phyloP scores from a whole-genome alignment of 2,329 filamentous ascomycete species.

The Tolypocladium capitatum region DNA sequence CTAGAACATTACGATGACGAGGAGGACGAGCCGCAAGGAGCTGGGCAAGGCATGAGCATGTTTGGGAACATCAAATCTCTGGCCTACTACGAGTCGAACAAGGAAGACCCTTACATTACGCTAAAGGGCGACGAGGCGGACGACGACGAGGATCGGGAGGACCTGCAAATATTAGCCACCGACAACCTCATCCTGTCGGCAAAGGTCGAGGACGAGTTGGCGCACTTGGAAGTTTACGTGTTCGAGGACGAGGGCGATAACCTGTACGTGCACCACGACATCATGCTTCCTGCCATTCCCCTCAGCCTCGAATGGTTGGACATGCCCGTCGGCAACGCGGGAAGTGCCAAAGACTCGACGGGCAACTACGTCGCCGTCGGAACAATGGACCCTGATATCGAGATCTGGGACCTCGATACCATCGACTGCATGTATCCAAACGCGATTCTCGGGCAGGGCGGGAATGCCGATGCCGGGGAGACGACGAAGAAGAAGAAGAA shows the following conservation, averaged over 20 bases:
- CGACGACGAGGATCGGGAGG: constrained; percentile 80
- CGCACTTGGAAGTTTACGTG: constrained; percentile 91
- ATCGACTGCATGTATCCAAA: constrained; percentile 98
- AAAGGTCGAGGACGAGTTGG: constrained; percentile 93
- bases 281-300: constrained; percentile 95
- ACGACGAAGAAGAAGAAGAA: constrained; percentile 61
- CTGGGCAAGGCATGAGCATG: constrained; percentile 67
- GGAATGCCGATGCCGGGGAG: constrained; percentile 35
- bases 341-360: constrained; percentile 45
- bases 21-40: constrained; percentile 37
- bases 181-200: constrained; percentile 89
- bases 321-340: constrained; percentile 66
- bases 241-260: constrained; percentile 95
- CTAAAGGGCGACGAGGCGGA: constrained; percentile 52
- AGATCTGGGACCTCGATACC: constrained; percentile 94
- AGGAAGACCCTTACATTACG: constrained; percentile 94
- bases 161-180: constrained; percentile 81
- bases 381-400: constrained; percentile 96
- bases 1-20: constrained; percentile 93
- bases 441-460: constrained; percentile 75
- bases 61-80: constrained; percentile 92
- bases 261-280: constrained; percentile 97
- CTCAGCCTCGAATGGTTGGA: constrained; percentile 94
- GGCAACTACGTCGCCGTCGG: constrained; percentile 93
- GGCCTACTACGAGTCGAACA: constrained; percentile 86